Evolutionary conservation across 768 basidiomycete species (phyloP).

Genomic region (Rhodotorula diobovata): DNA sequence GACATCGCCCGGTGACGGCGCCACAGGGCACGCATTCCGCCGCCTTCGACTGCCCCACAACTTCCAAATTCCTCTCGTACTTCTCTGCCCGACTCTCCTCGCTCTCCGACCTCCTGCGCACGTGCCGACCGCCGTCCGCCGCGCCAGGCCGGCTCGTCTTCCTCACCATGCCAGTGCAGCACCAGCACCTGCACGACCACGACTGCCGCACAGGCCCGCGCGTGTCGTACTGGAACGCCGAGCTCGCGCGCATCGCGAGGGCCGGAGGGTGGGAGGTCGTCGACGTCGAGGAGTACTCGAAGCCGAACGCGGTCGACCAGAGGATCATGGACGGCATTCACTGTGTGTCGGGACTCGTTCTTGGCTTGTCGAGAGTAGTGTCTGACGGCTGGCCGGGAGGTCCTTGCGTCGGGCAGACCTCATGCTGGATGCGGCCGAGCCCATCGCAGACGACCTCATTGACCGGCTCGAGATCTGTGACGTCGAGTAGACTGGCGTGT

Average conservation of each 20-base stretch:
- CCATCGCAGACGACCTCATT: constrained; percentile 1
- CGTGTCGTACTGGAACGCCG: constrained; percentile 10
- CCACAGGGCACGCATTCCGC: background rate
- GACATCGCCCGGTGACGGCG: no score
- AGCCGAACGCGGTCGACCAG: constrained; percentile 22
- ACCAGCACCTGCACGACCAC: constrained; percentile 6
- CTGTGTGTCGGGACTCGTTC: constrained; percentile 8
- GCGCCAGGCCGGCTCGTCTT: constrained; percentile 1
- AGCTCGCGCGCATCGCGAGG: background rate
- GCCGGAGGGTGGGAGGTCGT: constrained; percentile 17
- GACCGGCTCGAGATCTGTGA: constrained; percentile 4
- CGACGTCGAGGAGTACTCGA: constrained; percentile 5
- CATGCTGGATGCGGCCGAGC: background rate
- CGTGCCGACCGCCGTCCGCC: background rate
- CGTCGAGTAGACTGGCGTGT: background rate
- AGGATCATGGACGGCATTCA: constrained; percentile 18
- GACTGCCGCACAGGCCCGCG: constrained; percentile 24
- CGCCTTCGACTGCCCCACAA: background rate
- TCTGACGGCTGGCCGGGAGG: no score
- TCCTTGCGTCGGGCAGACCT: background rate
- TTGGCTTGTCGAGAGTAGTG: background rate
- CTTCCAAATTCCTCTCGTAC: background rate
- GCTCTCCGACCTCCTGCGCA: background rate
- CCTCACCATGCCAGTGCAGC: constrained; percentile 14
- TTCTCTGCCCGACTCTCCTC: background rate